Percentiles rank a stretch among this genome's conserved stretches.
Evolutionary conservation across 2,329 filamentous ascomycete species (phyloP).

Genomic region (Gnomoniopsis sp.): DNA sequence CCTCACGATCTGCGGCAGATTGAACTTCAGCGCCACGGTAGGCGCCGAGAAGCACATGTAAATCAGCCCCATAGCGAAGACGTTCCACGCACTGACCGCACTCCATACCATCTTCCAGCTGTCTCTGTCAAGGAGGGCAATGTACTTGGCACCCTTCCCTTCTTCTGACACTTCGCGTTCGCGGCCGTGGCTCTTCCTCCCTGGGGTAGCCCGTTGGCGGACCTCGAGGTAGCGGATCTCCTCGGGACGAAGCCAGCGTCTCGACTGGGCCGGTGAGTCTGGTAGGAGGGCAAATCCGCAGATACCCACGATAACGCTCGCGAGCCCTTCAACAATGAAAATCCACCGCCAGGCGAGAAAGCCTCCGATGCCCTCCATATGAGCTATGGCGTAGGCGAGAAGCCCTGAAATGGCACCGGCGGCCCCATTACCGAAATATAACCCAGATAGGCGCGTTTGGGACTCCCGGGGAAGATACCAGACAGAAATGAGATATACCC

Average conservation of each 20-base stretch:
- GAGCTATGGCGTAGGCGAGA: conserved; percentile 25
- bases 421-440: conserved; percentile 65
- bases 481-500: conserved; percentile 57
- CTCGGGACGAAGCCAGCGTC: conserved; percentile 8
- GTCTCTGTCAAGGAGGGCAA: too few relatives aligned
- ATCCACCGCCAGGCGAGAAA: conserved; percentile 38
- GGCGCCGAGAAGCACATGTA: too few relatives aligned
- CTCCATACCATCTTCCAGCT: too few relatives aligned
- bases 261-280: conserved; percentile 8
- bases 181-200: too few relatives aligned
- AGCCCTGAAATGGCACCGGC: conserved; percentile 62
- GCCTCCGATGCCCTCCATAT: conserved; percentile 44
- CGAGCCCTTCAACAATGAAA: conserved; percentile 32
- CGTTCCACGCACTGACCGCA: too few relatives aligned
- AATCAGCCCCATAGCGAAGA: too few relatives aligned
- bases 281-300: conserved; percentile 44
- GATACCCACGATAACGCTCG: conserved; percentile 34
- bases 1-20: too few relatives aligned
- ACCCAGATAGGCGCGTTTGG: conserved; percentile 50
- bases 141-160: too few relatives aligned
- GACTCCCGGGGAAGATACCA: conserved; percentile 67
- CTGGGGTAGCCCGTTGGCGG: background rate
- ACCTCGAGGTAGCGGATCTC: conserved; percentile 16
- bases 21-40: too few relatives aligned
- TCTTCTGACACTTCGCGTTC: too few relatives aligned